Percentiles rank a stretch among this genome's conserved stretches.
phyloP scores from a whole-genome alignment of 495 filamentous ascomycete genomes.

The Friedmanniomyces simplex region DNA sequence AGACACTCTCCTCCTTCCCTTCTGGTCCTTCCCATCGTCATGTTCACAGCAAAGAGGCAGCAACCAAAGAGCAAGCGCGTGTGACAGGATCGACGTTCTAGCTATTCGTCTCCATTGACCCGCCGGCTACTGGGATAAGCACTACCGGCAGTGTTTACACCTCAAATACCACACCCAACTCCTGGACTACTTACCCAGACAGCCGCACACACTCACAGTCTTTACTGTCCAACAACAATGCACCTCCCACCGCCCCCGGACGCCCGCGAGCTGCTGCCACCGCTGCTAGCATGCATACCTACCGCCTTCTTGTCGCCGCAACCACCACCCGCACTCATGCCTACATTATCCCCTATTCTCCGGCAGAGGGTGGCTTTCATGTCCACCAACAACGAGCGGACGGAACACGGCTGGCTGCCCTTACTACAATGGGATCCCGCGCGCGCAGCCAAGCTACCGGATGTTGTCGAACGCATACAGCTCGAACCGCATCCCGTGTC shows the following conservation, averaged over 20 bases:
- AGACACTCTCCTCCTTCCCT: background rate
- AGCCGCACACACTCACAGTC: background rate
- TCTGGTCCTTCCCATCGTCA: background rate
- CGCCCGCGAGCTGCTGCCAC: slow-evolving; percentile 53
- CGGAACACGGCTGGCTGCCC: slow-evolving; percentile 72
- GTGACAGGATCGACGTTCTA: too few relatives aligned
- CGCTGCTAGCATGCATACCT: slow-evolving; percentile 76
- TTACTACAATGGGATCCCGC: slow-evolving; percentile 75
- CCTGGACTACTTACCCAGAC: too few relatives aligned
- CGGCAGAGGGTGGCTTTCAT: slow-evolving; percentile 79
- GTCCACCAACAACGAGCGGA: slow-evolving; percentile 36
- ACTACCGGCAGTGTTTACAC: background rate
- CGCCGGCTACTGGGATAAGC: background rate
- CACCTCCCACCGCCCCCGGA: slow-evolving; percentile 48
- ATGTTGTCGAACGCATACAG: slow-evolving; percentile 51
- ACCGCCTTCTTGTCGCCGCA: slow-evolving; percentile 67
- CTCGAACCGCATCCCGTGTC: slow-evolving; percentile 87
- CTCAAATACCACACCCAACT: background rate
- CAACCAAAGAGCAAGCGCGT: background rate
- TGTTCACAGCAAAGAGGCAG: background rate
- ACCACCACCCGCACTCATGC: slow-evolving; percentile 67
- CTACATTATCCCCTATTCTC: slow-evolving; percentile 80
- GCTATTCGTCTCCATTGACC: background rate
- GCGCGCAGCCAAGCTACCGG: slow-evolving; percentile 56
- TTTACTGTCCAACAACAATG: slow-evolving; percentile 2